These are phyloP conservation scores for Cyclotella atomus DNA, from an alignment of 108 stramenopile genomes.

Conservation along the genomic window DNA sequence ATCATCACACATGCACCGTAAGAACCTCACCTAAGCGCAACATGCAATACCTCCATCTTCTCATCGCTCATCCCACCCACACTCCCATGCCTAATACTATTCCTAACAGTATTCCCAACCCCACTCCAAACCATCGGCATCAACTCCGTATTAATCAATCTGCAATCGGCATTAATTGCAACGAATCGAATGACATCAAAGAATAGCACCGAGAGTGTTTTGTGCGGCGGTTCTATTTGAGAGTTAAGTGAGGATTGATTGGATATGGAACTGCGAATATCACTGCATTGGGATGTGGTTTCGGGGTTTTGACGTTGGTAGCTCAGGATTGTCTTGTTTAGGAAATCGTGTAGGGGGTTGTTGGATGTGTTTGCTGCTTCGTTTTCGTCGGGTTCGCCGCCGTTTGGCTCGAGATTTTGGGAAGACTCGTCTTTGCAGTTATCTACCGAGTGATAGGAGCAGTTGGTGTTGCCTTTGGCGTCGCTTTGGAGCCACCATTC, in stretches of 20 bases:
- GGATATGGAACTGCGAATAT: neutral
- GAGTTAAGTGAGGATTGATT: neutral
- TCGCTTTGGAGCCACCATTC: constrained; percentile 11
- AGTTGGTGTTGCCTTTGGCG: neutral
- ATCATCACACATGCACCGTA: neutral
- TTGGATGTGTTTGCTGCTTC: neutral
- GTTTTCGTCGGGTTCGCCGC: neutral
- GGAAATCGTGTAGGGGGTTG: constrained; percentile 8
- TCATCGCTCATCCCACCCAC: neutral
- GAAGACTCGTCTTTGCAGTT: neutral
- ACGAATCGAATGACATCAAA: constrained; percentile 39
- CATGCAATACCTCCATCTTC: constrained; percentile 34
- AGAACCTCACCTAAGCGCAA: constrained; percentile 36
- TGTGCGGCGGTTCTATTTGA: constrained; percentile 31
- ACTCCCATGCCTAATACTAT: neutral
- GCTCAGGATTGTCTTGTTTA: constrained; percentile 7
- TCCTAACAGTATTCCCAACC: neutral
- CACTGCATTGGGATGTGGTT: neutral
- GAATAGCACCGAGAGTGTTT: constrained; percentile 27
- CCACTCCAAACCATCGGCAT: constrained; percentile 32
- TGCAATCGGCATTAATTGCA: constrained; percentile 34
- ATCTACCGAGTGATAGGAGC: constrained; percentile 2
- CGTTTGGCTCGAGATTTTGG: neutral
- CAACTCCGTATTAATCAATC: constrained; percentile 37
- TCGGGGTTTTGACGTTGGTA: neutral